Base-by-base conservation (phyloP, 1,139 yeast genomes). In the Arxiozyma heterogenica region DNA sequence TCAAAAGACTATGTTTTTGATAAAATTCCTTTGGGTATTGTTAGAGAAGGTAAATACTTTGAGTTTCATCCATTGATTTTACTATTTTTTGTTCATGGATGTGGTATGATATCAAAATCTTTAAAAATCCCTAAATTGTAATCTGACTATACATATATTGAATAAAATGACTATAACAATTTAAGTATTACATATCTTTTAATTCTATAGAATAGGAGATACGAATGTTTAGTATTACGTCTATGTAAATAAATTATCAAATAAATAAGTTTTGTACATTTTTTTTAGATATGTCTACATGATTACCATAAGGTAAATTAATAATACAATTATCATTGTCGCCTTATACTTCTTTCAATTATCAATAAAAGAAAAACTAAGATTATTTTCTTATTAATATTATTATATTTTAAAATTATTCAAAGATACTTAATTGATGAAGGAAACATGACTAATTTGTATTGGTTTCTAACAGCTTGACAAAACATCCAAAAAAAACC, bases 51-150 rank as follows among this genome's bases (percentile, higher is more conserved):
- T 47, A 73, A 82, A 3, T 70, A 78, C 49, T 75, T 80, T 51
- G 96, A 86, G 69, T 77, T 90, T 71, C 98, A 93, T 68, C 83
- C 89, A 38, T 64, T 85, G 22, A 78, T 82, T 17, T 61, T 80
- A 22, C 72, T 84, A 7, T 93, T 89, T 70, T 74, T 83, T 58
- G 55, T 86, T 25, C 93, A 88, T 62, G 98, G 98, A 11, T 86
- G 93, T 70, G 87, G 89, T 53, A 90, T 91, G 82, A 88, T 93
- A 58, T 85, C 95, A 57, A 93, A 93, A 75, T 84, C 93, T 55
- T 78, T 93, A 61, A 86, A 85, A 66, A 86, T 93, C 61, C 98
- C 98, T 58, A 93, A 93, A 71, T 87, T 91, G 59, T 89, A 73
- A 68, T 38, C 39, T 47, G 20, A 17, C 3, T 44, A 7, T 39